Evolutionary conservation across 2,329 filamentous ascomycete species (phyloP).

Genomic region (Ascochyta pisi): DNA sequence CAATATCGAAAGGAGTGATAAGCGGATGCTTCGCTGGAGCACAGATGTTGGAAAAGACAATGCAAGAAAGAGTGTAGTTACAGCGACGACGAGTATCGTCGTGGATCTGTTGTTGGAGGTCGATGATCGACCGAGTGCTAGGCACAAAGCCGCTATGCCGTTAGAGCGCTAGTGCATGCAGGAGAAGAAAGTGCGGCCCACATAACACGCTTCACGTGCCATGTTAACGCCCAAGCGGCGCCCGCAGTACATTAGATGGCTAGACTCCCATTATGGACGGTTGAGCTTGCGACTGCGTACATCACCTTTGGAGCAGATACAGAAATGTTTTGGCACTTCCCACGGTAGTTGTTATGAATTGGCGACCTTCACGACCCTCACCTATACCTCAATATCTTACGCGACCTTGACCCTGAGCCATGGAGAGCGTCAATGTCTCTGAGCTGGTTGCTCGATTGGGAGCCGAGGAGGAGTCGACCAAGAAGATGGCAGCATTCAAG

Average conservation of each 20-base stretch:
- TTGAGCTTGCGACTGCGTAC: constrained; percentile 10
- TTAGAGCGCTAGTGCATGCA: constrained; percentile 5
- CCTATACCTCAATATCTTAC: background rate
- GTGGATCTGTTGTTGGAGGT: constrained; percentile 11
- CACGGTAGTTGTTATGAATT: constrained; percentile 23
- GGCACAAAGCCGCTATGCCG: constrained; percentile 9
- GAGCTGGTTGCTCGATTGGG: constrained; percentile 66
- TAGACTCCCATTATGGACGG: constrained; percentile 7
- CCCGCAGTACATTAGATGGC: constrained; percentile 19
- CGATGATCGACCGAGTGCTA: constrained; percentile 9
- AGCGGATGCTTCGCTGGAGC: background rate
- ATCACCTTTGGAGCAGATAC: constrained; percentile 7
- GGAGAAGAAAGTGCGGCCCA: constrained; percentile 16
- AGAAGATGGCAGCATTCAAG: constrained; percentile 99
- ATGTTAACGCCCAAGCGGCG: constrained; percentile 22
- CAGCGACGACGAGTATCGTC: background rate
- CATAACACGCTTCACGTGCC: constrained; percentile 35
- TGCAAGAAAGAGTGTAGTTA: constrained; percentile 5
- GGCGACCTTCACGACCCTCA: constrained; percentile 1
- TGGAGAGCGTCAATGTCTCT: constrained; percentile 63
- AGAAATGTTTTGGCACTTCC: constrained; percentile 12
- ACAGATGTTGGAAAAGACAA: constrained; percentile 2
- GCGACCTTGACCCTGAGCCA: constrained; percentile 38
- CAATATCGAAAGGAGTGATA: background rate
- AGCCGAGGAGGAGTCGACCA: constrained; percentile 81